Percentiles rank a stretch among this genome's conserved stretches.
These are phyloP conservation scores for Elsinoe batatas DNA, from an alignment of 2,329 filamentous ascomycete species.

Conservation along the genomic window DNA sequence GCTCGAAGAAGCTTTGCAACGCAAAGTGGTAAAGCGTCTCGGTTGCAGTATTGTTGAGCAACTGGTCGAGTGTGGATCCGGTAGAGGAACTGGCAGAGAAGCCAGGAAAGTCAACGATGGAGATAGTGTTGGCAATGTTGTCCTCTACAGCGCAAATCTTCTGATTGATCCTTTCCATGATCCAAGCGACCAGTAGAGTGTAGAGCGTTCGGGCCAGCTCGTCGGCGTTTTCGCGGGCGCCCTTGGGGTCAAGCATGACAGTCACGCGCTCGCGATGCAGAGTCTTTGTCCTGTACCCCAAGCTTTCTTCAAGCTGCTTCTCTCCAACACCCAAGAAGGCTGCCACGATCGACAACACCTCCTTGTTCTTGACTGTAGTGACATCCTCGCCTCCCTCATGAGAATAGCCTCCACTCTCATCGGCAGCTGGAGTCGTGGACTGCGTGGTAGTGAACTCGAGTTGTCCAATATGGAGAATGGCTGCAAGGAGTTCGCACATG, in stretches of 20 bases:
- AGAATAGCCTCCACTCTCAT: constrained; percentile 93
- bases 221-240: constrained; percentile 83
- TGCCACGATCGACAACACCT: constrained; percentile 73
- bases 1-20: constrained; percentile 90
- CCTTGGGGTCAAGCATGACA: constrained; percentile 88
- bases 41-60: constrained; percentile 87
- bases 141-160: constrained; percentile 80
- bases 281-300: constrained; percentile 95
- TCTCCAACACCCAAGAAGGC: constrained; percentile 87
- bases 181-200: constrained; percentile 83
- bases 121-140: constrained; percentile 82
- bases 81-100: constrained; percentile 80
- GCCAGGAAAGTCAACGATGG: constrained; percentile 91
- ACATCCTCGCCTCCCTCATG: constrained; percentile 82
- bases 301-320: constrained; percentile 71
- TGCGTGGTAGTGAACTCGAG: constrained; percentile 82
- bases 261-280: constrained; percentile 95
- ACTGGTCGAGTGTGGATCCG: constrained; percentile 76
- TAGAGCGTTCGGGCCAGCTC: constrained; percentile 90
- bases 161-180: constrained; percentile 89
- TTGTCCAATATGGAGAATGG: constrained; percentile 94
- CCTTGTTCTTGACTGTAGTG: constrained; percentile 88
- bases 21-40: constrained; percentile 90
- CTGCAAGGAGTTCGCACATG: constrained; percentile 88
- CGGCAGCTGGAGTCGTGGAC: constrained; percentile 65